phyloP scores from a whole-genome alignment of 208 protist genomes.

The Crithidia sp. region DNA sequence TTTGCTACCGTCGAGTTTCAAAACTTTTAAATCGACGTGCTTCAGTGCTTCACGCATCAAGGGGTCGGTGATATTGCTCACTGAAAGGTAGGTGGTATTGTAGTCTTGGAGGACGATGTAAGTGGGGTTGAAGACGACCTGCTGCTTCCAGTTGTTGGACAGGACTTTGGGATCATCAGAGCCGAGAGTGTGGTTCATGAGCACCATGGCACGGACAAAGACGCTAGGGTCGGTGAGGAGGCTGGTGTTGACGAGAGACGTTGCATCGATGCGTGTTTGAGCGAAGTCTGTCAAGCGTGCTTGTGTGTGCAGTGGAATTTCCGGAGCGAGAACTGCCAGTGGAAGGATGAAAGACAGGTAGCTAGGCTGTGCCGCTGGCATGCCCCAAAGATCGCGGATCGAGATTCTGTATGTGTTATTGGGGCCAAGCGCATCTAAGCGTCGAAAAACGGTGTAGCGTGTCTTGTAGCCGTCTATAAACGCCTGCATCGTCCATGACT shows the following conservation, averaged over 20 bases:
- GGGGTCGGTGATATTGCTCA: conserved; percentile 34
- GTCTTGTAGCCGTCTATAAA: background rate
- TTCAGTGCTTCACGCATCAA: conserved; percentile 38
- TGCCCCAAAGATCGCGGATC: background rate
- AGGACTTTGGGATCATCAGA: conserved; percentile 1
- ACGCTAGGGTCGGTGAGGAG: background rate
- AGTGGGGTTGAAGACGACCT: background rate
- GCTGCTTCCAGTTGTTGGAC: conserved; percentile 31
- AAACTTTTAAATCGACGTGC: conserved; percentile 28
- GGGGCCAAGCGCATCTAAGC: background rate
- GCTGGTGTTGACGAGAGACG: background rate
- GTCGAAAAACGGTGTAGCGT: background rate
- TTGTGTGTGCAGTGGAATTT: no score
- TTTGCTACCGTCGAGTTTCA: conserved; percentile 3
- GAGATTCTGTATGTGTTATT: background rate
- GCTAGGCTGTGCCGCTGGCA: no score
- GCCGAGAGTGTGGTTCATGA: background rate
- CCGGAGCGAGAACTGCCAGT: no score
- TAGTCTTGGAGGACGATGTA: background rate
- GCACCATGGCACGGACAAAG: background rate
- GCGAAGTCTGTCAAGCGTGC: background rate
- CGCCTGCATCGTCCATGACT: background rate
- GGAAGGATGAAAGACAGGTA: no score
- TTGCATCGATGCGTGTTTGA: background rate
- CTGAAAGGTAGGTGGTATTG: conserved; percentile 13